Percentiles rank a stretch among this genome's conserved stretches.
Conservation (phyloP, 345 rosid genomes). For the rapeseed (Brassica napus) region DNA sequence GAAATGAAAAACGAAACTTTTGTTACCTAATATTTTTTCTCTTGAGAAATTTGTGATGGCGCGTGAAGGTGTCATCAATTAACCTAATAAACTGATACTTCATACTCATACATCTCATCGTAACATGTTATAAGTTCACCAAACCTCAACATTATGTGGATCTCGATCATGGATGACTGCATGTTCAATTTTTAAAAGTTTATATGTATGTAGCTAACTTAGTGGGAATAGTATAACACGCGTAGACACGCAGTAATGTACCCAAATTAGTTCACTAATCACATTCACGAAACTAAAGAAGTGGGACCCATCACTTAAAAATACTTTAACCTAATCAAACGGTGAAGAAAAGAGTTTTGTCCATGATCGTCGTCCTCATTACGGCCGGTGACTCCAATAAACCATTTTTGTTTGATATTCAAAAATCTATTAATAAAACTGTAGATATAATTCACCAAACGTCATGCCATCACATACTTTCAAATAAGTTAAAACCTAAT, state of each 20-base stretch:
- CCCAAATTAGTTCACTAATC: conserved; percentile 40
- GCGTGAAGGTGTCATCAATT: too few species aligned
- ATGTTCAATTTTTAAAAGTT: background rate
- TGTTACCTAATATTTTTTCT: too few species aligned
- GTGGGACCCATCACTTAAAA: conserved; percentile 42
- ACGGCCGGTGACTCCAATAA: conserved; percentile 35
- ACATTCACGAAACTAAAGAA: conserved; percentile 27
- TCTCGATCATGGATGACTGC: conserved; percentile 11
- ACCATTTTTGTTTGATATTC: background rate
- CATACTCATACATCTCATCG: conserved; percentile 12
- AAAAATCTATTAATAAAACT: background rate
- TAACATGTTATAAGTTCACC: conserved; percentile 29
- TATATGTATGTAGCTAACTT: background rate
- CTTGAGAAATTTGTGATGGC: too few species aligned
- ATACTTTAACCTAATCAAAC: conserved; percentile 38
- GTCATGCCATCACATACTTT: conserved; percentile 33
- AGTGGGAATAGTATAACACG: conserved; percentile 24
- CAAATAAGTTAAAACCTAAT: conserved; percentile 20
- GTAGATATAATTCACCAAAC: conserved; percentile 12
- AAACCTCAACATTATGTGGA: conserved; percentile 28
- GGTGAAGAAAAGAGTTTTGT: conserved; percentile 42
- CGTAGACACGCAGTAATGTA: conserved; percentile 38
- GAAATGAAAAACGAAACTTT: background rate
- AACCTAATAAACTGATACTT: too few species aligned
- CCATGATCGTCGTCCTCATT: conserved; percentile 42